Evolutionary conservation across 2,329 filamentous ascomycete species (phyloP).

Genomic region (Ceratocystis huliohia): DNA sequence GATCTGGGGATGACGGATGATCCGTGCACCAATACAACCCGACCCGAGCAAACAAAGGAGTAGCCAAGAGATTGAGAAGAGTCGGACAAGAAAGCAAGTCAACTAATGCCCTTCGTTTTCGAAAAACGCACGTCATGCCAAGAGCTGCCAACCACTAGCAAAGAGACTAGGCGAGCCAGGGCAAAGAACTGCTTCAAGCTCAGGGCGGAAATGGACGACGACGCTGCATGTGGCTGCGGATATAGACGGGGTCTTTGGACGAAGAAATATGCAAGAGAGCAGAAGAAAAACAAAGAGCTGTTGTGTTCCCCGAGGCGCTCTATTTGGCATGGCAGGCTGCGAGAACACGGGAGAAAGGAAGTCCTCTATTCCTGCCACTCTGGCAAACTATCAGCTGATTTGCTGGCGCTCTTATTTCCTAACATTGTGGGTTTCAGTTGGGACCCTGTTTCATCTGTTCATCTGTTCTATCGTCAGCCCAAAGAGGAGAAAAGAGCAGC

Average conservation of each 20-base stretch:
- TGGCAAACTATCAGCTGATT: neutral
- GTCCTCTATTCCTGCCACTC: neutral
- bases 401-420: neutral
- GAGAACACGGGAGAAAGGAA: neutral
- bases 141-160: neutral
- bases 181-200: too few relatives aligned
- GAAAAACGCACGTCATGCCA: neutral
- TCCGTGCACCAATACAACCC: neutral
- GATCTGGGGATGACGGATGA: neutral
- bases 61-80: neutral
- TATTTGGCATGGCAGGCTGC: neutral
- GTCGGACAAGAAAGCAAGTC: neutral
- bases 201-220: too few relatives aligned
- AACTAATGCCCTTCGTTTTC: neutral
- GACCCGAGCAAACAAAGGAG: neutral
- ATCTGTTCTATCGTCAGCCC: neutral
- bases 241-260: too few relatives aligned
- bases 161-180: too few relatives aligned
- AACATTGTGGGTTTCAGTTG: neutral
- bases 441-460: constrained; percentile 3
- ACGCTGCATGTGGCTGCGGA: too few relatives aligned
- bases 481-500: too few relatives aligned
- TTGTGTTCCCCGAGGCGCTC: too few relatives aligned
- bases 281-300: too few relatives aligned
- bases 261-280: too few relatives aligned